Evolutionary conservation across 352 stramenopile genomes (phyloP).

Genomic region (Phytopythium ostracodes): DNA sequence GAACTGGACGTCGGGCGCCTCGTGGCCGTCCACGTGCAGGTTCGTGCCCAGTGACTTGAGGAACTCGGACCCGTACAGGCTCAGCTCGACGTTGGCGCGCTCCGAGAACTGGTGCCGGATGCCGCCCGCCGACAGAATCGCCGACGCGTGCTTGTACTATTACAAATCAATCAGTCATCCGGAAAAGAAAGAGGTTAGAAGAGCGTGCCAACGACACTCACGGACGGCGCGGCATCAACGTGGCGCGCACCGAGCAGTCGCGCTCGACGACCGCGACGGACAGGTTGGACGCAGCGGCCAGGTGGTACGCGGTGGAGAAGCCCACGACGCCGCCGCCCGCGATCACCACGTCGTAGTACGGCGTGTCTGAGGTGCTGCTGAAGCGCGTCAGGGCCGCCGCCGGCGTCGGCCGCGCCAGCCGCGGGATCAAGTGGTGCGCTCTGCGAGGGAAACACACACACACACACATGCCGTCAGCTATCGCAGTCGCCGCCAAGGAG

Average conservation of each 20-base stretch:
- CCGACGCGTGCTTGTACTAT: slow-evolving; percentile 83
- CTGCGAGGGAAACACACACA: no score
- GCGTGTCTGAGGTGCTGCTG: slow-evolving; percentile 16
- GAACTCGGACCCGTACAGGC: slow-evolving; percentile 78
- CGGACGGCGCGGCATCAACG: no score
- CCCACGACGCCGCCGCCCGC: slow-evolving; percentile 80
- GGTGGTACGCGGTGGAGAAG: slow-evolving; percentile 83
- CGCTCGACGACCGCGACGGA: slow-evolving; percentile 76
- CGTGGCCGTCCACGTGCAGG: slow-evolving; percentile 46
- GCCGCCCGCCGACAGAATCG: slow-evolving; percentile 67
- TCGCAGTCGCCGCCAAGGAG: slow-evolving; percentile 6
- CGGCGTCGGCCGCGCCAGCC: background rate
- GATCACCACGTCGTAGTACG: slow-evolving; percentile 78
- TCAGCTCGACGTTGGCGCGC: slow-evolving; percentile 72
- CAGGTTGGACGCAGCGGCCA: slow-evolving; percentile 62
- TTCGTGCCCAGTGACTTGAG: slow-evolving; percentile 40
- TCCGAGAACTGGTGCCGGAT: slow-evolving; percentile 85
- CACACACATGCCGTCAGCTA: no score
- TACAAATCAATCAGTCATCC: no score
- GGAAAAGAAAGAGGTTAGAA: no score
- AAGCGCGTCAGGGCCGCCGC: slow-evolving; percentile 10
- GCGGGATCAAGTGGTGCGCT: background rate
- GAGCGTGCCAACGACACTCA: no score
- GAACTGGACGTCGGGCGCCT: slow-evolving; percentile 72
- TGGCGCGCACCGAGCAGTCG: slow-evolving; percentile 45